phyloP scores from a whole-genome alignment of 331 rosid species.

The Saraca asoca region DNA sequence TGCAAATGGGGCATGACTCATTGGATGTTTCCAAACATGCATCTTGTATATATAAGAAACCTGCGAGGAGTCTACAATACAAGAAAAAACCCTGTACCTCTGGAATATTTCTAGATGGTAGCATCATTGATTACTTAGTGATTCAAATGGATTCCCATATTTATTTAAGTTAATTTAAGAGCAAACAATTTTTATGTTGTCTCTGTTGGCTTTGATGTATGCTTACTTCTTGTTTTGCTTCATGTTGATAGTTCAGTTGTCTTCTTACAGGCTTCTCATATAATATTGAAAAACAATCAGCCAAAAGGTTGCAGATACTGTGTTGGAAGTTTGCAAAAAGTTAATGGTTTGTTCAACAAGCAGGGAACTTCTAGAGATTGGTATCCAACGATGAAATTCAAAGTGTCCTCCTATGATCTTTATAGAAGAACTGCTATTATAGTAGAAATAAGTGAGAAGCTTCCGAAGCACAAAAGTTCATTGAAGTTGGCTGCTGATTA shows the following conservation, averaged over 20 bases:
- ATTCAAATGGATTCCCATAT: neutral
- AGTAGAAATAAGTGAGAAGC: constrained; percentile 60
- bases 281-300: constrained; percentile 33
- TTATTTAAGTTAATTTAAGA: neutral
- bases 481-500: constrained; percentile 60
- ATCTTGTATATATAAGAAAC: no score
- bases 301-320: constrained; percentile 73
- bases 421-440: constrained; percentile 66
- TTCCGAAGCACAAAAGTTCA: constrained; percentile 42
- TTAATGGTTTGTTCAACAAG: constrained; percentile 27
- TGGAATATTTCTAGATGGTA: no score
- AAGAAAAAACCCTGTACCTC: no score
- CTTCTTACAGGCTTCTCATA: constrained; percentile 56
- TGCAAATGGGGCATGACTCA: no score
- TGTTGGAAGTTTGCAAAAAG: constrained; percentile 63
- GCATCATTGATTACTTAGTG: neutral
- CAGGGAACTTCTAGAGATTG: constrained; percentile 60
- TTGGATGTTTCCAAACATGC: no score
- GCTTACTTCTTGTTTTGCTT: constrained; percentile 21
- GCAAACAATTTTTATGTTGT: neutral
- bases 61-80: no score
- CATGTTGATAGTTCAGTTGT: constrained; percentile 36
- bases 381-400: constrained; percentile 77
- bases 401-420: constrained; percentile 68
- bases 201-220: constrained; percentile 13